Evolutionary conservation across 192 early-diverging fungal genomes (phyloP), one percentile per base, ranked within the genome.

Genomic region (Backusella tarrabulga): DNA sequence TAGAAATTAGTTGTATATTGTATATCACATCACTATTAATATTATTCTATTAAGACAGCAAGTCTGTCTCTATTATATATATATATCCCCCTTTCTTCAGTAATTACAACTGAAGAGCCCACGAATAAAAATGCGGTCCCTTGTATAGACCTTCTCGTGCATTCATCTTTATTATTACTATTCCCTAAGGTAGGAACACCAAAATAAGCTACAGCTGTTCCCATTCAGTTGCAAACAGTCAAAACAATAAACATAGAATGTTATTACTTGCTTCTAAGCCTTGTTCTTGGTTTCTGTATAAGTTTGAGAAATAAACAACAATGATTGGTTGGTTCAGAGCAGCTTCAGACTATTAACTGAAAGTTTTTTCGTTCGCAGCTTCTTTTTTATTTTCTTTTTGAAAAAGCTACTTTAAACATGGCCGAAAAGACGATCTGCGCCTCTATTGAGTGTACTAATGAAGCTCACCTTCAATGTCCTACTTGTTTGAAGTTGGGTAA

Each of bases 401-500:
- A 14, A 12, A 17, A 34, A 42, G 52, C 35, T 34, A 74, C 50
- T 34, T 34, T 41, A 36, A 67, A 34, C 21, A 60, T 67, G 34
- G 17, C 60, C 0, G 34, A 36, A 21, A 32, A 56, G 40, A 54
- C 81, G 35, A 72, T 78, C 42, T 91, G 89, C 78, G 79, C 80
- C 35, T 77, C 84, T 50, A 71, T 74, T 21, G 88, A 87, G 41
- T 94, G 93, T 82, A 85, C 72, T 66, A 92, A 93, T 77, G 80
- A 86, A 9, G 92, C 94, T 0, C 80, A 85, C 23, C 81, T 93
- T 42, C 92, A 93, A 67, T 95, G 94, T 78, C 94, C 94, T 21
- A 93, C 88, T 7, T 95, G 94, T 73, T 70, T 91, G 26, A 93
- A 94, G 79, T 83, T 88, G 14, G 82, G 75, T 34, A 83, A 93